phyloP scores from a whole-genome alignment of 208 protist species.

The Trypanosoma platydactyli region DNA sequence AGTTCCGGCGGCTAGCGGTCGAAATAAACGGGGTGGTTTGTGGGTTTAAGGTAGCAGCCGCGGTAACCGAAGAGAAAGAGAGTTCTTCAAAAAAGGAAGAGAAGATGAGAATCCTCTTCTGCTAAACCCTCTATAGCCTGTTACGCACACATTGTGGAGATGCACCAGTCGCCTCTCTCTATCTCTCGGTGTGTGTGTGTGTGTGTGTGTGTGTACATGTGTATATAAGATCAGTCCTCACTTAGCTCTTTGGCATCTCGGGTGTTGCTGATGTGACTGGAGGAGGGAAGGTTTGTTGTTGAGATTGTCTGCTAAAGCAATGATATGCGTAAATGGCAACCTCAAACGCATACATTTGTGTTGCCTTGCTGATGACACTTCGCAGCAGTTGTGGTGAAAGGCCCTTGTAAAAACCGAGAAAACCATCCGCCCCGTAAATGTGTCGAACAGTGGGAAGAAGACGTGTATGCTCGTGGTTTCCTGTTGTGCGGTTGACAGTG shows the following conservation, averaged over 20 bases:
- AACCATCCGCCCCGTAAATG: constrained; percentile 70
- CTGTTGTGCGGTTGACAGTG: constrained; percentile 81
- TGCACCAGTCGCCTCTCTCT: no score
- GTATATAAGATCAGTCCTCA: no score
- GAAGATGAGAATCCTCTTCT: no score
- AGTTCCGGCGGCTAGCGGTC: no score
- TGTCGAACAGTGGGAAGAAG: constrained; percentile 67
- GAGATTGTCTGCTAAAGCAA: not conserved
- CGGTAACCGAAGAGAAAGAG: no score
- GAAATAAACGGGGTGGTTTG: no score
- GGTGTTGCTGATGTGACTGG: not conserved
- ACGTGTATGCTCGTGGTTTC: constrained; percentile 68
- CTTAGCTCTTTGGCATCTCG: not conserved
- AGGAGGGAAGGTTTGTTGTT: not conserved
- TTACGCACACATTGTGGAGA: no score
- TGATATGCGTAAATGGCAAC: constrained; percentile 78
- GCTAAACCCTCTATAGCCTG: no score
- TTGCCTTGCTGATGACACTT: constrained; percentile 83
- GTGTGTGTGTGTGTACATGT: no score
- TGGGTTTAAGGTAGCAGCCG: no score
- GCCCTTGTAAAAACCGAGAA: constrained; percentile 91
- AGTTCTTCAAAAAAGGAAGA: no score
- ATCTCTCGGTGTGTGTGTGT: no score
- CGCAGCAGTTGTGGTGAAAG: constrained; percentile 82
- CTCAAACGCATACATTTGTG: constrained; percentile 89